phyloP scores from a whole-genome alignment of 2,329 filamentous ascomycete species.

The Seiridium unicorne region DNA sequence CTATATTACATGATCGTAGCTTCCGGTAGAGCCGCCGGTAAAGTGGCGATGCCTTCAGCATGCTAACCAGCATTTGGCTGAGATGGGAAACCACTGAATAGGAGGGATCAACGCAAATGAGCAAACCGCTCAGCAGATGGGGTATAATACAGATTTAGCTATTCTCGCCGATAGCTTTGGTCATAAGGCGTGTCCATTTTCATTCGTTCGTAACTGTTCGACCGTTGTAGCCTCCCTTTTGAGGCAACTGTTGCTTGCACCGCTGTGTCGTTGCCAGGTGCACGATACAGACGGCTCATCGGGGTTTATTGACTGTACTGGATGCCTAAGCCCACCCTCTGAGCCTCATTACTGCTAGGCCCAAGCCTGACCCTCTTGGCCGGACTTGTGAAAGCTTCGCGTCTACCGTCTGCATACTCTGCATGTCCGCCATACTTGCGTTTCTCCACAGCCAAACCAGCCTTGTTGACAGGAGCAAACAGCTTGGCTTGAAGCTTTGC shows the following conservation, averaged over 20 bases:
- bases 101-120: not conserved
- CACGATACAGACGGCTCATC: not conserved
- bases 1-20: not conserved
- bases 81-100: not conserved
- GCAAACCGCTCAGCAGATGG: not conserved
- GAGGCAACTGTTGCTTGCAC: too few species aligned
- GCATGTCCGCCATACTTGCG: slow-evolving; percentile 42
- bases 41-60: not conserved
- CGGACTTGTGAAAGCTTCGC: slow-evolving; percentile 41
- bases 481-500: slow-evolving; percentile 51
- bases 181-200: not conserved
- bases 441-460: slow-evolving; percentile 41
- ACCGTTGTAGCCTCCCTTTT: too few species aligned
- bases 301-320: slow-evolving; percentile 37
- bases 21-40: too few species aligned
- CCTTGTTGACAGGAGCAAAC: slow-evolving; percentile 42
- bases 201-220: not conserved
- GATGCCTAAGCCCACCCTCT: slow-evolving; percentile 51
- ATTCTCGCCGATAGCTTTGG: not conserved
- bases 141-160: not conserved
- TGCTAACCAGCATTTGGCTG: not conserved
- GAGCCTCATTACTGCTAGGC: slow-evolving; percentile 34
- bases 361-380: slow-evolving; percentile 50
- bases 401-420: slow-evolving; percentile 26
- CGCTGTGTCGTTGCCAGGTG: not conserved